A percentile compares a stretch with the other conserved stretches of the same genome.
Conservation (phyloP, 345 rosid genomes). For the Lepidium didymum region DNA sequence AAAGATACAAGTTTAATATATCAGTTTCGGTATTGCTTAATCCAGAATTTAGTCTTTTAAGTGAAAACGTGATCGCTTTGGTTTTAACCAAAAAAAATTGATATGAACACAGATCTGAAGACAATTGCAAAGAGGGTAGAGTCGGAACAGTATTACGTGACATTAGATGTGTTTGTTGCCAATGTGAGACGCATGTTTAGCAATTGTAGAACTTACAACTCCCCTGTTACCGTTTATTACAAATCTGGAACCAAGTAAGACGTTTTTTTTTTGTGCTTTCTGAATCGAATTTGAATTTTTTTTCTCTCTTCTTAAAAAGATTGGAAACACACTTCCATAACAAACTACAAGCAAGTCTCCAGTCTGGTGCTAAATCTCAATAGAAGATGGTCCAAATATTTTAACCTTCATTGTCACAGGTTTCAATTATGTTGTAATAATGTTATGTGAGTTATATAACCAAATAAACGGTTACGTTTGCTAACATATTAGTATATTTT, state of each 20-base stretch:
- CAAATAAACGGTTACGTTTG: no score
- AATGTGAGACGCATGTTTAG: conserved; percentile 93
- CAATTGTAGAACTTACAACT: conserved; percentile 85
- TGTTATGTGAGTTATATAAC: no score
- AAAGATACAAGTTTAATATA: not conserved
- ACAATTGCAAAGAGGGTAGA: conserved; percentile 89
- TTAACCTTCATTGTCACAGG: no score
- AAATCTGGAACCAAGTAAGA: conserved; percentile 74
- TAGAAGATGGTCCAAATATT: conserved; percentile 7
- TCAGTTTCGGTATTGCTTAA: not conserved
- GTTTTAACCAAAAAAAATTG: no score
- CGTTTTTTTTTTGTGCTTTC: not conserved
- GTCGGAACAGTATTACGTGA: conserved; percentile 88
- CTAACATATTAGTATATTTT: no score
- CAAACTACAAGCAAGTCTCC: conserved; percentile 86
- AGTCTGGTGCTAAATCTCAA: conserved; percentile 58
- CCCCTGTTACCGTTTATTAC: conserved; percentile 85
- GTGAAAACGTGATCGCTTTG: not conserved
- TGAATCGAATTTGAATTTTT: not conserved
- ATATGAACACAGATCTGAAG: conserved; percentile 63
- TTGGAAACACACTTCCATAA: conserved; percentile 67
- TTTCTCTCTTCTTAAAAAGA: conserved; percentile 23
- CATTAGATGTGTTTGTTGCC: conserved; percentile 91
- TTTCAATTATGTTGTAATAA: no score
- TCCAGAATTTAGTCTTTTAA: not conserved